Percentiles rank a stretch among this genome's conserved stretches.
These are phyloP conservation scores for Cladosporium halotolerans DNA, from an alignment of 2,329 filamentous ascomycete species.

Conservation along the genomic window DNA sequence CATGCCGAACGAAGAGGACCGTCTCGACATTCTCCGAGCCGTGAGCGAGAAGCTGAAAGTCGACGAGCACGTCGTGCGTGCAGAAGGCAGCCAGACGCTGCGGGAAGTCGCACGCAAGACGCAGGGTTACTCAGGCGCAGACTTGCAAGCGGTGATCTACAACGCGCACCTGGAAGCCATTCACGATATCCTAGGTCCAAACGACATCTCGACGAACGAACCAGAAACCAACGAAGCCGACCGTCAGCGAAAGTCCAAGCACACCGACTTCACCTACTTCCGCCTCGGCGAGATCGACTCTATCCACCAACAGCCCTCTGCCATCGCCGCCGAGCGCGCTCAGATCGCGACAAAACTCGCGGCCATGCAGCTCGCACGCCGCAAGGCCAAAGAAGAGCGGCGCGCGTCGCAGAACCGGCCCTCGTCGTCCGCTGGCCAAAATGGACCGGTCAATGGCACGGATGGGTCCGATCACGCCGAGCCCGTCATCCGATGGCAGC, in stretches of 20 bases:
- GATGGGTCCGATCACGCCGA: slow-evolving; percentile 51
- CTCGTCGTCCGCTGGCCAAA: slow-evolving; percentile 14
- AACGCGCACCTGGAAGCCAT: slow-evolving; percentile 97
- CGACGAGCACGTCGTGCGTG: slow-evolving; percentile 54
- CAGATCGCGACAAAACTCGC: slow-evolving; percentile 76
- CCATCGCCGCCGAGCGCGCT: slow-evolving; percentile 65
- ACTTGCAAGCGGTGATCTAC: slow-evolving; percentile 89
- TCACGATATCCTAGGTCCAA: slow-evolving; percentile 70
- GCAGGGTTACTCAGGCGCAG: slow-evolving; percentile 87
- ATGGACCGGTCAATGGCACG: slow-evolving; percentile 10
- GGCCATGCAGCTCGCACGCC: slow-evolving; percentile 66
- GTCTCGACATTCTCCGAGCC: slow-evolving; percentile 80
- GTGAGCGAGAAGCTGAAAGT: slow-evolving; percentile 77
- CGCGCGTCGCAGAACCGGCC: slow-evolving; percentile 23
- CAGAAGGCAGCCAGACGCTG: slow-evolving; percentile 17
- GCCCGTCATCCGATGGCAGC: slow-evolving; percentile 76
- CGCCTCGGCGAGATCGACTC: slow-evolving; percentile 60
- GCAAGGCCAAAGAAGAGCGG: slow-evolving; percentile 52
- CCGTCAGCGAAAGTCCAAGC: slow-evolving; percentile 12
- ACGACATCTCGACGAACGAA: slow-evolving; percentile 26
- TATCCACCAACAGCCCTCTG: slow-evolving; percentile 33
- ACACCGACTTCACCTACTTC: slow-evolving; percentile 69
- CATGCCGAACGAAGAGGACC: slow-evolving; percentile 72
- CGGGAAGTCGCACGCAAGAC: slow-evolving; percentile 62
- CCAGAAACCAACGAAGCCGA: slow-evolving; percentile 30